These are phyloP conservation scores for Coriolopsis trogii DNA, from an alignment of 1,284 basidiomycete genomes.

Conservation along the genomic window DNA sequence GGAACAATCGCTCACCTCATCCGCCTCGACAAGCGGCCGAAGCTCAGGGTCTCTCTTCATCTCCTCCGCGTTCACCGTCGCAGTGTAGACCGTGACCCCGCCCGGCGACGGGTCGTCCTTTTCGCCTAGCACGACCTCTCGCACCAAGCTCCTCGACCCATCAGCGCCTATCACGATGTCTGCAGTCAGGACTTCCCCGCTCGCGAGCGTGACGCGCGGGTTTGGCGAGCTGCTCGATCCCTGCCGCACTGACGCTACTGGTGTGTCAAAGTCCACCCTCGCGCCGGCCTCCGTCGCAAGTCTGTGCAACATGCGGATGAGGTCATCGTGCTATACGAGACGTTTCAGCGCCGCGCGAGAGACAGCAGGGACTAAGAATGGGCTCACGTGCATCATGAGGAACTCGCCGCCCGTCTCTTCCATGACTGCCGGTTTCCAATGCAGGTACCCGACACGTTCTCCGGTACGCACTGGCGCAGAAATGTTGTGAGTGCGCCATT, in stretches of 20 bases:
- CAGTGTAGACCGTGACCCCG: slow-evolving; percentile 25
- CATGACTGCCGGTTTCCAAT: slow-evolving; percentile 57
- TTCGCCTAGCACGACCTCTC: slow-evolving; percentile 30
- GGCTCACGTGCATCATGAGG: slow-evolving; percentile 38
- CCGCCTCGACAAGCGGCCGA: slow-evolving; percentile 10
- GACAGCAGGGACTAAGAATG: too few species aligned
- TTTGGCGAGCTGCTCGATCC: slow-evolving; percentile 29
- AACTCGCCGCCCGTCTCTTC: slow-evolving; percentile 58
- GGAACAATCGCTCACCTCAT: slow-evolving; percentile 27
- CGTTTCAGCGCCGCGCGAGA: too few species aligned
- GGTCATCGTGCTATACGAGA: slow-evolving; percentile 45
- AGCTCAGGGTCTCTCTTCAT: slow-evolving; percentile 29
- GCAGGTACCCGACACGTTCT: slow-evolving; percentile 46
- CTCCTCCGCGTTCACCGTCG: slow-evolving; percentile 19
- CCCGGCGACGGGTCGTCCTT: slow-evolving; percentile 19
- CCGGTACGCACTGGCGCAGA: slow-evolving; percentile 43
- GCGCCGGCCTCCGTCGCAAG: slow-evolving; percentile 46
- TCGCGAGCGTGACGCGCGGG: slow-evolving; percentile 36
- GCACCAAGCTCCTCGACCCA: slow-evolving; percentile 37
- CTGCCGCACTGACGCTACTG: slow-evolving; percentile 34
- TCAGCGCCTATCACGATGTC: slow-evolving; percentile 48
- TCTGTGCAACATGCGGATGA: slow-evolving; percentile 45
- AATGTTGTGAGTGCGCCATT: background rate
- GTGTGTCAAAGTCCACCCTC: slow-evolving; percentile 41
- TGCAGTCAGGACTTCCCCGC: slow-evolving; percentile 39